Evolutionary conservation across 305 asterid species (phyloP).

Genomic region (Andrographis paniculata): DNA sequence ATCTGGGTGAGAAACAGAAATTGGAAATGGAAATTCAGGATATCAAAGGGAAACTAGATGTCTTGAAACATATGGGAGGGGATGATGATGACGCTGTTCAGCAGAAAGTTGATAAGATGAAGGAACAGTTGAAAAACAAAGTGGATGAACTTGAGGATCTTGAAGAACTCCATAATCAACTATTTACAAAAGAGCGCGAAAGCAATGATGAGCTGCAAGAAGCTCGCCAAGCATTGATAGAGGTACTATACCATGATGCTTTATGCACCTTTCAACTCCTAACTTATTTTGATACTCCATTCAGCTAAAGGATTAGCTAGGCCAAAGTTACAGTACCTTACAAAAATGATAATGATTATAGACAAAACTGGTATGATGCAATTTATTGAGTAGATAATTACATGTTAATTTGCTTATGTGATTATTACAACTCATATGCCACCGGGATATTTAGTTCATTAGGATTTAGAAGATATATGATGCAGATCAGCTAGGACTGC

Average conservation of each 20-base stretch:
- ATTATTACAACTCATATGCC: no score
- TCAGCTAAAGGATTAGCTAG: no score
- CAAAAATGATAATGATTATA: no score
- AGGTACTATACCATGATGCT: constrained; percentile 27
- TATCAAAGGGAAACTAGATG: constrained; percentile 61
- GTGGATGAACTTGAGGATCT: constrained; percentile 39
- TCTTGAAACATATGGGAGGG: constrained; percentile 72
- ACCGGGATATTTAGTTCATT: no score
- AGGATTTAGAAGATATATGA: no score
- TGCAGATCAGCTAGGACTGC: no score
- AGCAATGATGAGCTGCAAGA: constrained; percentile 79
- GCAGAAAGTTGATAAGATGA: constrained; percentile 53
- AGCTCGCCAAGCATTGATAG: constrained; percentile 56
- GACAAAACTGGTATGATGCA: no score
- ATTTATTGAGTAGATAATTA: no score
- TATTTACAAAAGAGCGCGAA: constrained; percentile 58
- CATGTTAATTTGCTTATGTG: no score
- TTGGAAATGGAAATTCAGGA: constrained; percentile 78
- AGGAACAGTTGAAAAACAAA: constrained; percentile 46
- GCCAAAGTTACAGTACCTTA: no score
- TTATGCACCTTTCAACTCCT: background rate
- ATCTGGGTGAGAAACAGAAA: constrained; percentile 65
- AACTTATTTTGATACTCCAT: no score
- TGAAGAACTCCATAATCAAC: constrained; percentile 38
- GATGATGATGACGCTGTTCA: constrained; percentile 63